These are phyloP conservation scores for Endogone sp. DNA, from an alignment of 192 early-diverging fungal genomes.

Conservation along the genomic window DNA sequence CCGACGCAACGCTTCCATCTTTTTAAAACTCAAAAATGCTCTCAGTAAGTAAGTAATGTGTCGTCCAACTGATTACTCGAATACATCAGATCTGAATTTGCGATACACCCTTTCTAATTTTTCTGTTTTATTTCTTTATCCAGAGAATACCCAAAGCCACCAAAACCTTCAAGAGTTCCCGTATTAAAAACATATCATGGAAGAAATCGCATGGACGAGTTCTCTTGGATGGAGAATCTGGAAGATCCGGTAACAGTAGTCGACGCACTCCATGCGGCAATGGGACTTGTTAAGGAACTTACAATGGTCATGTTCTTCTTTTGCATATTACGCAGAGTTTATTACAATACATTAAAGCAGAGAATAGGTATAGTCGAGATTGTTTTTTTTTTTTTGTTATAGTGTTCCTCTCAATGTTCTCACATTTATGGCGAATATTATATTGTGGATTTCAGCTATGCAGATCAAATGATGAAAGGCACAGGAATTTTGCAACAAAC, in stretches of 20 bases:
- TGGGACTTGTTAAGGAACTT: not conserved
- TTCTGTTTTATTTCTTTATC: not conserved
- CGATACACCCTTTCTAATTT: not conserved
- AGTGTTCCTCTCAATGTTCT: not conserved
- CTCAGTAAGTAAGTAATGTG: not conserved
- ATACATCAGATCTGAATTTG: not conserved
- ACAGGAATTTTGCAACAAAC: constrained; percentile 5
- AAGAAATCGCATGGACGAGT: constrained; percentile 39
- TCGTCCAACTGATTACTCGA: not conserved
- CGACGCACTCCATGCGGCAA: not conserved
- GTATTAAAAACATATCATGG: constrained; percentile 25
- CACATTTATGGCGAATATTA: not conserved
- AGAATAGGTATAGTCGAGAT: constrained; percentile 40
- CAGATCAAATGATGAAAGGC: constrained; percentile 14
- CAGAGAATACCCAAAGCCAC: not conserved
- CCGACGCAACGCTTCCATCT: not conserved
- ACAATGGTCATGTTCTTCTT: not conserved
- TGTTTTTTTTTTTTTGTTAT: not conserved
- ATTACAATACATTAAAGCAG: constrained; percentile 37
- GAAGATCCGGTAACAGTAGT: constrained; percentile 39
- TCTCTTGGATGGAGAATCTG: constrained; percentile 49
- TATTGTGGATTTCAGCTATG: constrained; percentile 14
- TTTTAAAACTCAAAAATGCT: not conserved
- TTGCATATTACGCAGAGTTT: constrained; percentile 38
- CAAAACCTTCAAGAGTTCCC: not conserved